A percentile compares a stretch with the other conserved stretches of the same genome.
Evolutionary conservation across 2,329 filamentous ascomycete genomes (phyloP).

Genomic region (Tolypocladium paradoxum): DNA sequence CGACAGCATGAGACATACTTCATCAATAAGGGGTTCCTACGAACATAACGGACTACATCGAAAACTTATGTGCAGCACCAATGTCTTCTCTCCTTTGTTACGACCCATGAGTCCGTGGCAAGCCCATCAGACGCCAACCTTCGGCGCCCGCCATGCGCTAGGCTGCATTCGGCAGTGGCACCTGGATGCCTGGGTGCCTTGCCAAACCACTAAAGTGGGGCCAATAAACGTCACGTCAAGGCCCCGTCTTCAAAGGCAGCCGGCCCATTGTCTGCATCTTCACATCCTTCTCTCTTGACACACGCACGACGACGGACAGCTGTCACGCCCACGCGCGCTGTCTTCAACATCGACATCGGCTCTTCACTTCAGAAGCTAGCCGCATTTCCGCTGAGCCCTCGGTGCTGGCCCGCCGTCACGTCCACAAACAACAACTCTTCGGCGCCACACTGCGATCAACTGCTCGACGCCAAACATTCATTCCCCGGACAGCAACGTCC

Average conservation of each 20-base stretch:
- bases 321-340: neutral
- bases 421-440: neutral
- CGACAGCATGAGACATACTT: too few species aligned
- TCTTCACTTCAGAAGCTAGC: neutral
- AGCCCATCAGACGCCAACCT: neutral
- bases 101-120: neutral
- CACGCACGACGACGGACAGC: neutral
- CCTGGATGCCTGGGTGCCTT: neutral
- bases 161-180: neutral
- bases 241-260: neutral
- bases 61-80: too few species aligned
- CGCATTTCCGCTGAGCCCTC: neutral
- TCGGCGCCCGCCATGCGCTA: neutral
- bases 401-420: neutral
- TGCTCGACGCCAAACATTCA: neutral
- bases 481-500: neutral
- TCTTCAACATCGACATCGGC: neutral
- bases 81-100: neutral
- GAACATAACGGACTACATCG: too few species aligned
- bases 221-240: neutral
- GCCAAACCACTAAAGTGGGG: neutral
- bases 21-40: too few species aligned
- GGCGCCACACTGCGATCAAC: neutral
- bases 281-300: neutral
- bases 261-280: neutral